Evolutionary conservation across 805 yeast species (phyloP).

Genomic region (Candida pseudoglaebosa): DNA sequence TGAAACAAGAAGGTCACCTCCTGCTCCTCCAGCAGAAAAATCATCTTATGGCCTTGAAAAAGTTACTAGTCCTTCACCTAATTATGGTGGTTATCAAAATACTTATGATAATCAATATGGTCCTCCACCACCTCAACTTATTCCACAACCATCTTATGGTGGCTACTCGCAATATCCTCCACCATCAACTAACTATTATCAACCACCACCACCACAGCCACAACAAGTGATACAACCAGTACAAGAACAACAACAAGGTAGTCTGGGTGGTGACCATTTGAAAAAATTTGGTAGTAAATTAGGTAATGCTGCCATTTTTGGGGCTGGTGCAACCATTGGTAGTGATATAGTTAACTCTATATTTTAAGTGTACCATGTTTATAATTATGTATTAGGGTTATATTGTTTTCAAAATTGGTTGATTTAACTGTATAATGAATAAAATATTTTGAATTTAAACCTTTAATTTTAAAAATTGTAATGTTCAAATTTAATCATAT

Average conservation of each 20-base stretch:
- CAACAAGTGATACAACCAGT: slow-evolving; percentile 24
- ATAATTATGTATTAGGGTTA: neutral
- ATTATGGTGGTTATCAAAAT: slow-evolving; percentile 1
- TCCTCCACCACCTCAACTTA: slow-evolving; percentile 8
- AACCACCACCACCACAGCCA: slow-evolving; percentile 26
- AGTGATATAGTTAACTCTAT: slow-evolving; percentile 73
- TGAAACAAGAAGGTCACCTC: slow-evolving; percentile 15
- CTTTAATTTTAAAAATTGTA: too few relatives aligned
- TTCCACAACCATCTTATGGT: slow-evolving; percentile 29
- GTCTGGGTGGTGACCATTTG: slow-evolving; percentile 27
- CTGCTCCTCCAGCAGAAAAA: slow-evolving; percentile 14
- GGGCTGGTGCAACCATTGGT: slow-evolving; percentile 96
- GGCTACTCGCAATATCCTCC: slow-evolving; percentile 48
- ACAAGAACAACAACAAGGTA: slow-evolving; percentile 22
- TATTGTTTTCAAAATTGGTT: neutral
- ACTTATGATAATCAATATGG: slow-evolving; percentile 10
- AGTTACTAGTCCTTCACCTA: slow-evolving; percentile 5
- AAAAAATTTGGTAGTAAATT: slow-evolving; percentile 73
- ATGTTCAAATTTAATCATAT: neutral
- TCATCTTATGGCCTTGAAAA: slow-evolving; percentile 9
- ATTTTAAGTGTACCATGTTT: slow-evolving; percentile 32
- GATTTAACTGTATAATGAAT: too few relatives aligned
- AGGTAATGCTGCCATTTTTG: slow-evolving; percentile 91
- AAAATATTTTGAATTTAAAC: too few relatives aligned
- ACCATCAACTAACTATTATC: slow-evolving; percentile 46